Conservation (phyloP, 768 basidiomycete species). For the Pseudohyphozyma bogoriensis region DNA sequence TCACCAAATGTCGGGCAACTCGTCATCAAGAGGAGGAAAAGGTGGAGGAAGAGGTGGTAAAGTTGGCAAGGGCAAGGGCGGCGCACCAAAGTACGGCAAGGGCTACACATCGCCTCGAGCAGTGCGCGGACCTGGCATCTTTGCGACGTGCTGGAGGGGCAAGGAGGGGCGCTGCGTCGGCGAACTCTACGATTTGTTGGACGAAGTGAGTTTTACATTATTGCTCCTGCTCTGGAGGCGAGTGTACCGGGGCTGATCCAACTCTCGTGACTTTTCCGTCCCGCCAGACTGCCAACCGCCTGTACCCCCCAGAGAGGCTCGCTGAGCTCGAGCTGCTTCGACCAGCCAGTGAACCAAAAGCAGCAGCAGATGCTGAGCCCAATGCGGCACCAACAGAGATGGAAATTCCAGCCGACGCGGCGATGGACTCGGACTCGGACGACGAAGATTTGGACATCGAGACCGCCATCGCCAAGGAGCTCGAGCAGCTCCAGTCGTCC, state of each 20-base stretch:
- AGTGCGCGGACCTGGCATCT: constrained; percentile 26
- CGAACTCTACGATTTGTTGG: constrained; percentile 22
- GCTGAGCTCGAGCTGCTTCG: neutral
- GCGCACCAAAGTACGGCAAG: neutral
- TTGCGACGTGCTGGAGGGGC: constrained; percentile 20
- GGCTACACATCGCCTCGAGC: constrained; percentile 19
- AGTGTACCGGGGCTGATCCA: neutral
- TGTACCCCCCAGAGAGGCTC: constrained; percentile 20
- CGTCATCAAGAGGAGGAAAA: too few relatives aligned
- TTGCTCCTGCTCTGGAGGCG: too few relatives aligned
- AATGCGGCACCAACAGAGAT: too few relatives aligned
- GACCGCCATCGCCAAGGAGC: constrained; percentile 14
- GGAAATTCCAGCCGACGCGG: neutral
- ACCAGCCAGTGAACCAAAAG: neutral
- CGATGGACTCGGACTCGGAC: neutral
- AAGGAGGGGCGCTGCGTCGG: constrained; percentile 15
- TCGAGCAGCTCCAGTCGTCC: constrained; percentile 11
- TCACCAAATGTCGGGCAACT: too few relatives aligned
- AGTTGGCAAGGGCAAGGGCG: neutral
- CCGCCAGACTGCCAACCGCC: constrained; percentile 23
- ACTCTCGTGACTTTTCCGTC: too few relatives aligned
- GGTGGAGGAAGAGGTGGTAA: neutral
- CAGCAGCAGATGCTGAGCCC: too few relatives aligned
- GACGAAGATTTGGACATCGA: constrained; percentile 12
- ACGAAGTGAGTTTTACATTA: constrained; percentile 13